Base-by-base conservation (phyloP, 2,329 filamentous ascomycete species). In the Colletotrichum truncatum region DNA sequence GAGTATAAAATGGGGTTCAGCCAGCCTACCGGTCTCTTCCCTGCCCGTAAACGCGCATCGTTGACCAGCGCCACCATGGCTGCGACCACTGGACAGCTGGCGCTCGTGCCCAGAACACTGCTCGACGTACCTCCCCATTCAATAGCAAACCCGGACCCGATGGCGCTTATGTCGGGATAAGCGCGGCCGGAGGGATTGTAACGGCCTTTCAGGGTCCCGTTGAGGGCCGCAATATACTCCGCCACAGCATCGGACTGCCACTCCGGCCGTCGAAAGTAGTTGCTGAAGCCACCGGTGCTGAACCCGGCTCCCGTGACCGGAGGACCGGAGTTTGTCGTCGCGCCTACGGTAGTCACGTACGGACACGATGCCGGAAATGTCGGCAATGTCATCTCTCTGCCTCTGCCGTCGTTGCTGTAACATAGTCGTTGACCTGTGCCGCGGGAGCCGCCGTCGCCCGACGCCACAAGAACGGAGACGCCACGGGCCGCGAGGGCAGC, bases 281-380 rank as follows among this genome's bases (percentile, higher is more conserved):
- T 78, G 63, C 82, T 85, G 74, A 87, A 87, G 4, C 85, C 85
- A 7, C 85, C 84, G 3, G 80, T 77, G 55, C 81, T 84, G 70
- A 81, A 84, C n/a, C 68, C 69, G 2, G 84, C 79, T 3, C 78
- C 84, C 3, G 69, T 72, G 10, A 83, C 78, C 1, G 80, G 80
- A 4, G 76, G 72, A 3, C 70, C 68, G 2, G 68, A 69, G 68
- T 78, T 78, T 38, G 66, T 72, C 1, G 87, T 89, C 2, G 86
- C 90, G 6, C 91, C 91, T 1, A 93, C 85, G 3, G 84, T 78
- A 0, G 91, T 93, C 7, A 92, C 85, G 74, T 87, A 93, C 0
- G 90, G 90, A 70, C 91, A 93, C 0, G 85, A 84, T 0, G 85
- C 85, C 0, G 91, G 91, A 75, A 92, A 93, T 5, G 82, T 84